These are phyloP conservation scores for Ilex aquifolium DNA, from an alignment of 257 asterid species.

Conservation along the genomic window DNA sequence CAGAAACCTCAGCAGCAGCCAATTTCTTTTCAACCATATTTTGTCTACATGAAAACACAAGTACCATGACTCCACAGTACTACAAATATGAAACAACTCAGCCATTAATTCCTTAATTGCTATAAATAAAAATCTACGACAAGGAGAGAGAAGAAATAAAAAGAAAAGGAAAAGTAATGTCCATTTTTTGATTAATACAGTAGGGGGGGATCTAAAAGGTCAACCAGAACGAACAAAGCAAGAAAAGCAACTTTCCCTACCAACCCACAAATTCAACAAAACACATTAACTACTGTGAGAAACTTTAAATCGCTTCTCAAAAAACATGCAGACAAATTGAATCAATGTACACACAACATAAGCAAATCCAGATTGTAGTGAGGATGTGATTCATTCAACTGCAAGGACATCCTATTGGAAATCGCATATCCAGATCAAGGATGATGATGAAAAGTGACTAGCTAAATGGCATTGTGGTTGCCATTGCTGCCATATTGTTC, in stretches of 20 bases:
- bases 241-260: too few species aligned
- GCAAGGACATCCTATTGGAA: too few species aligned
- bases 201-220: too few species aligned
- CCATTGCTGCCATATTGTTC: background rate
- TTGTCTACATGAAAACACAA: background rate
- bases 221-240: too few species aligned
- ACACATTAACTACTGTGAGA: too few species aligned
- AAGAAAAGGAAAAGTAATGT: too few species aligned
- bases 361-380: background rate
- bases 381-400: too few species aligned
- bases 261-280: too few species aligned
- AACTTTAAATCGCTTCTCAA: too few species aligned
- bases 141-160: background rate
- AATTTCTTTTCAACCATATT: slow-evolving; percentile 1
- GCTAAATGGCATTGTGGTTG: background rate
- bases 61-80: background rate
- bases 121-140: too few species aligned
- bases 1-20: slow-evolving; percentile 1
- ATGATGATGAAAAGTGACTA: background rate
- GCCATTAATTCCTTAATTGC: background rate
- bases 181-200: too few species aligned
- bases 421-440: background rate
- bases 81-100: background rate
- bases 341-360: background rate
- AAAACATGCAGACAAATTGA: background rate